Evolutionary conservation across 176 grass and related monocot genomes (phyloP).

Genomic region (Musa acuminata): DNA sequence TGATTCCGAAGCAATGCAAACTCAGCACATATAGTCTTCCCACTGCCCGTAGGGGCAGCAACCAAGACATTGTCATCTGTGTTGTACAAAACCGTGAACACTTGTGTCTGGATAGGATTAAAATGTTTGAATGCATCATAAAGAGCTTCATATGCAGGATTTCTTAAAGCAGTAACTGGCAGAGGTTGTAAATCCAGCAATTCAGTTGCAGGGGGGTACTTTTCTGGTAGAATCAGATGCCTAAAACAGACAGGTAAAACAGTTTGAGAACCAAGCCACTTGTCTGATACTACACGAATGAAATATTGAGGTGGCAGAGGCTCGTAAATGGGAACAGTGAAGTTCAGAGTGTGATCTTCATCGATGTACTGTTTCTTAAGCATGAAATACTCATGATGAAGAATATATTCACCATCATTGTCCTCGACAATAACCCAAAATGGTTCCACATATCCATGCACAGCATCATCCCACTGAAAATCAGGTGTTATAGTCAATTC

Average conservation of each 20-base stretch:
- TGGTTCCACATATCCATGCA: conserved; percentile 88
- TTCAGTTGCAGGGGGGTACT: conserved; percentile 90
- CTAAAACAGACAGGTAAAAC: conserved; percentile 94
- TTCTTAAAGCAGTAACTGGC: conserved; percentile 73
- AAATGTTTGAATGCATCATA: conserved; percentile 90
- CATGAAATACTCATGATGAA: conserved; percentile 99
- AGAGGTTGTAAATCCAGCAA: conserved; percentile 93
- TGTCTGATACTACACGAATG: conserved; percentile 83
- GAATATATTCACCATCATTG: conserved; percentile 89
- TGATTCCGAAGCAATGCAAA: conserved; percentile 88
- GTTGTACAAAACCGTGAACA: conserved; percentile 87
- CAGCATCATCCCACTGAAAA: conserved; percentile 89
- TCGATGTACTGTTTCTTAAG: conserved; percentile 91
- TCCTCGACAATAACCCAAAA: conserved; percentile 99
- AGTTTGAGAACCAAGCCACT: conserved; percentile 92
- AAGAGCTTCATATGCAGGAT: conserved; percentile 67
- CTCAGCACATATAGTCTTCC: conserved; percentile 92
- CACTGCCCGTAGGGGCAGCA: conserved; percentile 84
- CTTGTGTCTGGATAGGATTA: conserved; percentile 96
- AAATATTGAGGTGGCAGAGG: conserved; percentile 95
- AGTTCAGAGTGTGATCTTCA: conserved; percentile 85
- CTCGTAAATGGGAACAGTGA: conserved; percentile 90
- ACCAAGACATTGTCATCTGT: conserved; percentile 88
- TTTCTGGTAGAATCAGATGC: conserved; percentile 94
- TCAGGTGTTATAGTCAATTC: conserved; percentile 89